Evolutionary conservation across 768 basidiomycete species (phyloP).

Genomic region (Rubroboletus pulcherrimus): DNA sequence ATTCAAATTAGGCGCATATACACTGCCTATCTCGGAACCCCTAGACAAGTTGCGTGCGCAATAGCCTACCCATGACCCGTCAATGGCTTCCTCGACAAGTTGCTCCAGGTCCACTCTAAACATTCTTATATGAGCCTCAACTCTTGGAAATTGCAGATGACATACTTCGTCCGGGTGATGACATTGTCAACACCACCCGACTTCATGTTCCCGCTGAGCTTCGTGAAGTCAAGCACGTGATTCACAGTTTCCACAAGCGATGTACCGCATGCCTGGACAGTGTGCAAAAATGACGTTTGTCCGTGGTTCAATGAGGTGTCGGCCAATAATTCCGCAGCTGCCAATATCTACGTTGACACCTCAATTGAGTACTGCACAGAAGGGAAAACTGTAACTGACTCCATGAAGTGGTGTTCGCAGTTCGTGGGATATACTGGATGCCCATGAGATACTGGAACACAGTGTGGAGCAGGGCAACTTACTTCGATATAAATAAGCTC

Average conservation of each 20-base stretch:
- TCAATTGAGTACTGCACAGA: neutral
- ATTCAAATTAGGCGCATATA: conserved; percentile 73
- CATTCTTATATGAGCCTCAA: neutral
- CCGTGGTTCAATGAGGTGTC: conserved; percentile 80
- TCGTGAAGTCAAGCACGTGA: conserved; percentile 94
- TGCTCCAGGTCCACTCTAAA: conserved; percentile 72
- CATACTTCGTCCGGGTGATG: conserved; percentile 64
- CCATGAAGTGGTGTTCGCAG: conserved; percentile 90
- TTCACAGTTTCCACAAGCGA: conserved; percentile 95
- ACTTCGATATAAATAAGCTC: conserved; percentile 90
- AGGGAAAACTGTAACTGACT: conserved; percentile 37
- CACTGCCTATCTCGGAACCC: conserved; percentile 84
- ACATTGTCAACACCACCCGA: conserved; percentile 74
- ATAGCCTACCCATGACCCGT: conserved; percentile 93
- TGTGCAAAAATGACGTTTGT: conserved; percentile 85
- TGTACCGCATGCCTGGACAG: conserved; percentile 93
- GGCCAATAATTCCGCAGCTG: conserved; percentile 85
- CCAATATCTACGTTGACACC: conserved; percentile 58
- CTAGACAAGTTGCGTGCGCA: conserved; percentile 70
- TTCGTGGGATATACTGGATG: conserved; percentile 79
- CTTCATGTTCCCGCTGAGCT: conserved; percentile 83
- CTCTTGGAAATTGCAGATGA: conserved; percentile 5
- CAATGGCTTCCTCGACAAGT: conserved; percentile 84
- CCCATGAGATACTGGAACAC: conserved; percentile 4
- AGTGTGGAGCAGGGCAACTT: conserved; percentile 17